Evolutionary conservation across 1,139 yeast species (phyloP).

Genomic region (Yamadazyma mexicana): DNA sequence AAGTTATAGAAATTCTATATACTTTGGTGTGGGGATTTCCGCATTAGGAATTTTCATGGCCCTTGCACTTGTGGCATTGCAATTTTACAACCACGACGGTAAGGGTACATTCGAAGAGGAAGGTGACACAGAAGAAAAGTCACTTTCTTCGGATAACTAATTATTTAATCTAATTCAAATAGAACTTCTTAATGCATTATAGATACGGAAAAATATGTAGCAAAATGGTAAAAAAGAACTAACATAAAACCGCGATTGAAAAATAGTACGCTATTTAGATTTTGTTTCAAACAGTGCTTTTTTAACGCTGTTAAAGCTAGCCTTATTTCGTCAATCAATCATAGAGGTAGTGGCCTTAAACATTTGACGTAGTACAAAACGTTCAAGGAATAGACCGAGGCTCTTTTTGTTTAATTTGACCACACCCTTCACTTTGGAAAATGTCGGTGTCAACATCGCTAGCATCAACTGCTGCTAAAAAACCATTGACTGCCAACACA

Average conservation of each 20-base stretch:
- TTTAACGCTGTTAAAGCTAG: neutral
- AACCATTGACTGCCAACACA: neutral
- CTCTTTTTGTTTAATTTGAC: no score
- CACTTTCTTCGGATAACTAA: neutral
- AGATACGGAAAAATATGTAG: no score
- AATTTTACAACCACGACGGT: conserved; percentile 13
- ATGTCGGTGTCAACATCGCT: conserved; percentile 4
- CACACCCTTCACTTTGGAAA: neutral
- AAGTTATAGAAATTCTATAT: conserved; percentile 46
- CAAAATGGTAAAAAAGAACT: no score
- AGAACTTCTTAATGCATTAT: conserved; percentile 3
- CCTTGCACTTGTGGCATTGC: conserved; percentile 29
- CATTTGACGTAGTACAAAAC: neutral
- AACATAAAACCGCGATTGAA: conserved; percentile 3
- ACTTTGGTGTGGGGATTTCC: conserved; percentile 40
- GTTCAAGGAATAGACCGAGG: neutral
- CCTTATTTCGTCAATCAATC: conserved; percentile 2
- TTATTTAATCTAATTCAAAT: neutral
- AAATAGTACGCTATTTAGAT: neutral
- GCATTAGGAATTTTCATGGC: conserved; percentile 35
- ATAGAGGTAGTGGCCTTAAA: neutral
- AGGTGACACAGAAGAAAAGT: conserved; percentile 1
- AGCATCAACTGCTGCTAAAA: conserved; percentile 2
- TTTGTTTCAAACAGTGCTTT: neutral
- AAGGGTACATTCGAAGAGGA: conserved; percentile 8